Conservation (phyloP, 805 yeast genomes). For the Saturnispora gosingensis region DNA sequence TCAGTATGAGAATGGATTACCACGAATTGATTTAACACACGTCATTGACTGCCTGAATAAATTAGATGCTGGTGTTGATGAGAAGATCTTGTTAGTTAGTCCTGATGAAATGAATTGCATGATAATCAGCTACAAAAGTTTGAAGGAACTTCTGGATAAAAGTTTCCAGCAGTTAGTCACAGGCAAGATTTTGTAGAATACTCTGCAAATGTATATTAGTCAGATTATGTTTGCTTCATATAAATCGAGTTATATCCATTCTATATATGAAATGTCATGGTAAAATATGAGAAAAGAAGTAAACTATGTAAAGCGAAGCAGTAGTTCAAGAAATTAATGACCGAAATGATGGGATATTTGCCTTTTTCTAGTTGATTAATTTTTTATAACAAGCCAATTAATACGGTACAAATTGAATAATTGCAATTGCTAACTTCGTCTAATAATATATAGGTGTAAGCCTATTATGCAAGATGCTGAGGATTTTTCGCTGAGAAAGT, state of each 20-base stretch:
- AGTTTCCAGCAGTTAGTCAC: constrained; percentile 45
- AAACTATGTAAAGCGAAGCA: constrained; percentile 1
- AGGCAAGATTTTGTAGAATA: constrained; percentile 3
- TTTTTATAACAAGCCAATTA: too few species aligned
- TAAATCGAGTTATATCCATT: not conserved
- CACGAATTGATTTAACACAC: constrained; percentile 73
- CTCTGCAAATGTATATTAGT: not conserved
- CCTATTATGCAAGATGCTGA: not conserved
- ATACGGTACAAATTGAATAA: too few species aligned
- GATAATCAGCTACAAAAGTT: constrained; percentile 76
- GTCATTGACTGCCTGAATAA: constrained; percentile 75
- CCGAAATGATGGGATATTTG: not conserved
- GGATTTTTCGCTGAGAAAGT: not conserved
- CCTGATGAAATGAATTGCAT: constrained; percentile 81
- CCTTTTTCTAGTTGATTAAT: not conserved
- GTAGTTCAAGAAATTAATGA: too few species aligned
- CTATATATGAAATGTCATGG: constrained; percentile 1
- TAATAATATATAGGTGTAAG: not conserved
- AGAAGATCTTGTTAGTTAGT: constrained; percentile 68
- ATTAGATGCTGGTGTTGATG: constrained; percentile 86
- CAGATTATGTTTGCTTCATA: not conserved
- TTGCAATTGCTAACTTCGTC: not conserved
- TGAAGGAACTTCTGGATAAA: constrained; percentile 60
- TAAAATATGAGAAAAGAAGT: constrained; percentile 3
- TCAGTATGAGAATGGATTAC: constrained; percentile 74